phyloP scores from a whole-genome alignment of 352 stramenopile genomes.

The Phytophthora macrochlamydospora region DNA sequence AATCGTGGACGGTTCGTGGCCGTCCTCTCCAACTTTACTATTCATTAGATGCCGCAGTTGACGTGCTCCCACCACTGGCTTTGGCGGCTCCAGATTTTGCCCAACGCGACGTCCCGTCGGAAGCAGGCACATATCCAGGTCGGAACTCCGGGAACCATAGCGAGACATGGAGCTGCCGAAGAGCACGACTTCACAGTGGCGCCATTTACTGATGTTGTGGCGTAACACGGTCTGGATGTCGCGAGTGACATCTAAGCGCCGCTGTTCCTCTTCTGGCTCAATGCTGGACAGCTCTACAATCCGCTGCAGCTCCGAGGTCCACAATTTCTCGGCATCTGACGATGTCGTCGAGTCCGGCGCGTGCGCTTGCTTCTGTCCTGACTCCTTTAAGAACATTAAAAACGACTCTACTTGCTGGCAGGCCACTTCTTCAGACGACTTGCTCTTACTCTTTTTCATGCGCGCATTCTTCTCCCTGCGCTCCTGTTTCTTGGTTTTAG shows the following conservation, averaged over 20 bases:
- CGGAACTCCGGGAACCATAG: constrained; percentile 71
- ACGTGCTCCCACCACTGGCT: constrained; percentile 38
- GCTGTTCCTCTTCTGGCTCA: constrained; percentile 47
- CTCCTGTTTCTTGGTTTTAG: constrained; percentile 33
- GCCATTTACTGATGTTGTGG: constrained; percentile 53
- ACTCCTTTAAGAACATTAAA: constrained; percentile 54
- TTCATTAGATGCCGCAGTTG: constrained; percentile 54
- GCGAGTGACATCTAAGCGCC: constrained; percentile 38
- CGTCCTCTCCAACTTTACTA: constrained; percentile 19
- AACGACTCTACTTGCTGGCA: constrained; percentile 56
- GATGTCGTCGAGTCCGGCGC: constrained; percentile 3
- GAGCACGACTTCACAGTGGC: constrained; percentile 51
- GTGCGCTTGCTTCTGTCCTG: constrained; percentile 12
- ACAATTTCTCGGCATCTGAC: constrained; percentile 16
- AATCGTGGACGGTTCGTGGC: constrained; percentile 15
- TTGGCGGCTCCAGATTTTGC: constrained; percentile 11
- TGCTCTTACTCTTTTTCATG: constrained; percentile 31
- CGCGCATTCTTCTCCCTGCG: constrained; percentile 35
- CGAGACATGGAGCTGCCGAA: constrained; percentile 84
- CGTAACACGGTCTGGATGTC: constrained; percentile 56
- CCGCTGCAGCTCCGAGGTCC: constrained; percentile 38
- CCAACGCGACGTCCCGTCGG: constrained; percentile 20
- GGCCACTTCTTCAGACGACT: constrained; percentile 29
- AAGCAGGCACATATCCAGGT: constrained; percentile 81
- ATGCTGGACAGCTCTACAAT: constrained; percentile 57